phyloP scores from a whole-genome alignment of 129 eudicot genomes.

The Deinandra increscens region DNA sequence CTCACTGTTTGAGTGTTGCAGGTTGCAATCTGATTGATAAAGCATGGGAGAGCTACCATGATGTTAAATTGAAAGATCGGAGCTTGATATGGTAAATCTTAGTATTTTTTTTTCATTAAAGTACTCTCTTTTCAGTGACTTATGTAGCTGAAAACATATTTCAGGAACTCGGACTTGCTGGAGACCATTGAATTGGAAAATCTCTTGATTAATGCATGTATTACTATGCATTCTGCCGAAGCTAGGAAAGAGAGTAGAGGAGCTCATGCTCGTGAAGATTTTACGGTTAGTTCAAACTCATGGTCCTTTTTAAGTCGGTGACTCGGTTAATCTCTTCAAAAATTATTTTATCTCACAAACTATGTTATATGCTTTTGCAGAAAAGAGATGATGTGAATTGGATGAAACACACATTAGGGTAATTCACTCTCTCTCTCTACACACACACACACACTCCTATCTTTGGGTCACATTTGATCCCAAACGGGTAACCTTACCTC shows the following conservation, averaged over 20 bases:
- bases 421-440: slow-evolving; percentile 23
- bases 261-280: slow-evolving; percentile 99
- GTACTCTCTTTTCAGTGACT: slow-evolving; percentile 1
- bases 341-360: not conserved
- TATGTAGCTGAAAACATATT: slow-evolving; percentile 5
- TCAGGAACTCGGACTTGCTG: slow-evolving; percentile 94
- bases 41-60: slow-evolving; percentile 93
- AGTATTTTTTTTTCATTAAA: slow-evolving; percentile 7
- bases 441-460: not conserved
- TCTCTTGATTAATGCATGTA: slow-evolving; percentile 79
- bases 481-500: not conserved
- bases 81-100: slow-evolving; percentile 75
- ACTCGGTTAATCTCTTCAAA: not conserved
- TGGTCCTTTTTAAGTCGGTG: not conserved
- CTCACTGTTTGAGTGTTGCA: slow-evolving; percentile 33
- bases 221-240: slow-evolving; percentile 99
- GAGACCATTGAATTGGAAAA: slow-evolving; percentile 91
- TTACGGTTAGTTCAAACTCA: slow-evolving; percentile 53
- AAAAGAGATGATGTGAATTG: slow-evolving; percentile 94
- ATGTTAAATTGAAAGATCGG: slow-evolving; percentile 84
- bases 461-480: not conserved
- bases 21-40: slow-evolving; percentile 85
- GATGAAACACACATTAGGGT: slow-evolving; percentile 98
- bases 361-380: slow-evolving; percentile 40
- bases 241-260: slow-evolving; percentile 99